Base-by-base conservation (phyloP, 257 asterid species). In the Salvia splendens region DNA sequence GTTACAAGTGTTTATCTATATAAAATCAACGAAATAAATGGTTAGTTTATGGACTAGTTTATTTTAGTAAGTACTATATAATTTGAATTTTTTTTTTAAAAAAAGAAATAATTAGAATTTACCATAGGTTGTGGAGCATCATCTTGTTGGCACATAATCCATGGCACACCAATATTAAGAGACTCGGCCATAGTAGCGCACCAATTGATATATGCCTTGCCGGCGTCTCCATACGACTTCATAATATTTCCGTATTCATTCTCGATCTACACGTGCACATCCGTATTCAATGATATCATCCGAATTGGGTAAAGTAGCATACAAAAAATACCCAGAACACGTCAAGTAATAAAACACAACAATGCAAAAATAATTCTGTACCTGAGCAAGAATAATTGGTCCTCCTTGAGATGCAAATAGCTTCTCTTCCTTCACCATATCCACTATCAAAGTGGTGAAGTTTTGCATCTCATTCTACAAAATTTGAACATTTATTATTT, bases 391-490 rank as follows among this genome's bases (percentile, higher is more conserved):
- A 45, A 91, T 86, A 51, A 91, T 85, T 6, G 97, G 97, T 11
- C 97, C 97, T 54, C 96, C 97, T 84, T 88, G 97, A 32, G 95
- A 86, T 6, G 95, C 96, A 76, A 91, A 88, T 3, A 88, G 80
- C 17, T 82, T 86, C 75, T 86, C 97, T 52, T 82, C 28, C 45
- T 91, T 85, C 5, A 83, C 64, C 95, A 81, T 87, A 20, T 88
- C 81, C 14, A 91, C 95, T 12, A 91, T 88, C 33, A 81, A 48
- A 2, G 82, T 68, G 0, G 93, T 91, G 60, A 91, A 91, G 52
- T 84, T 91, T 75, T 79, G 82, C 96, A 91, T 88, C 77, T 88
- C 96, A 0, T 78, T 82, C 97, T 88, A 69, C 17, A 69, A 70
- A 16, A 11, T 38, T 38, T 38, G 2, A 38, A 38, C 8, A 38